Conservation (phyloP, 768 basidiomycete species). For the Lactarius tabidus region DNA sequence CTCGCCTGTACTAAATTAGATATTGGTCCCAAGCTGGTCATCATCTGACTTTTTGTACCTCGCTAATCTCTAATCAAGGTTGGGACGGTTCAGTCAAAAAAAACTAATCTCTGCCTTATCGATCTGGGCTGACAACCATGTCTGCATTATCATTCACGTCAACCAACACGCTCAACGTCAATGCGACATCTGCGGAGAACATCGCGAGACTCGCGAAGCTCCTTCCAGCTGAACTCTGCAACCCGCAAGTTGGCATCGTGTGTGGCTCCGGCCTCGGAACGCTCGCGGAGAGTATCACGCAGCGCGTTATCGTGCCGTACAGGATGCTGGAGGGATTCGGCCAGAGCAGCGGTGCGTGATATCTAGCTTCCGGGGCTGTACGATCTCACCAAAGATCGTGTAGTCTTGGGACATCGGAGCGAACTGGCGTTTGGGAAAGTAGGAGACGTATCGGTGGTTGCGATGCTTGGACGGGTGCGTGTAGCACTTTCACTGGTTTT, state of each 20-base stretch:
- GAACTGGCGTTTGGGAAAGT: constrained; percentile 76
- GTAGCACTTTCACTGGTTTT: background rate
- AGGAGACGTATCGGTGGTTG: constrained; percentile 76
- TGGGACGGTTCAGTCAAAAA: too few relatives aligned
- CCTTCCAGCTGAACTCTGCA: constrained; percentile 39
- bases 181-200: constrained; percentile 31
- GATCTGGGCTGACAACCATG: background rate
- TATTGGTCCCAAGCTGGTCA: background rate
- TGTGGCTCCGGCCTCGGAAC: constrained; percentile 85
- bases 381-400: background rate
- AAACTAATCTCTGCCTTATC: too few relatives aligned
- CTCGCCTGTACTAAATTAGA: background rate
- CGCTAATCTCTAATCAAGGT: background rate
- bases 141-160: background rate
- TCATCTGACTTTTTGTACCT: background rate
- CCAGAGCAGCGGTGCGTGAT: constrained; percentile 65
- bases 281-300: constrained; percentile 56
- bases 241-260: constrained; percentile 75
- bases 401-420: constrained; percentile 81
- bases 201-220: constrained; percentile 29
- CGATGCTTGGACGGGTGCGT: constrained; percentile 82
- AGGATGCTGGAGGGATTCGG: constrained; percentile 67
- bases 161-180: background rate
- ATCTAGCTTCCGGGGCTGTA: background rate
- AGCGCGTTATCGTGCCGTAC: constrained; percentile 61